These are phyloP conservation scores for Tolypocladium nubicola DNA, from an alignment of 2,329 filamentous ascomycete genomes.

Conservation along the genomic window DNA sequence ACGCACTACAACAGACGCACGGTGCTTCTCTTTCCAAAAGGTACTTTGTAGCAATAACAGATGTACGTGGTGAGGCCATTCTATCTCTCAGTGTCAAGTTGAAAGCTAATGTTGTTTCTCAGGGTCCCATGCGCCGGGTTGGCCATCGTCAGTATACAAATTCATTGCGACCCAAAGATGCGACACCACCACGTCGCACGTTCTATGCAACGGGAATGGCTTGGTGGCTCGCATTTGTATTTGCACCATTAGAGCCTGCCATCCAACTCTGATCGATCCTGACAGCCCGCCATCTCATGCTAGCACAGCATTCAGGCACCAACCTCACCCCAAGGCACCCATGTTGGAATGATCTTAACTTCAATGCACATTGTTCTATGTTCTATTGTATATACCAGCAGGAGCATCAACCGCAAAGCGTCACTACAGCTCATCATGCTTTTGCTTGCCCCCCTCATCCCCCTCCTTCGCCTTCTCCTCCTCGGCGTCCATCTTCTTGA, in stretches of 20 bases:
- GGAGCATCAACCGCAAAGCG: not conserved
- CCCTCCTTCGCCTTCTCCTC: conserved; percentile 14
- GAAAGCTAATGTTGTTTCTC: too few species aligned
- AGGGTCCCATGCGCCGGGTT: too few species aligned
- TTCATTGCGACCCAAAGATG: too few species aligned
- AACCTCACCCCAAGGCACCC: not conserved
- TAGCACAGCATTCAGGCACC: not conserved
- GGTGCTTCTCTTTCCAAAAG: not conserved
- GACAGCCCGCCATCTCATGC: too few species aligned
- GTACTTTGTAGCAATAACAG: not conserved
- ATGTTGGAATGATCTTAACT: not conserved
- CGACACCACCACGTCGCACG: too few species aligned
- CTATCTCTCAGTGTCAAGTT: not conserved
- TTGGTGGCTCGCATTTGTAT: too few species aligned
- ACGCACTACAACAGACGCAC: not conserved
- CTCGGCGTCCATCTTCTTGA: conserved; percentile 19
- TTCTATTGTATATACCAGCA: not conserved
- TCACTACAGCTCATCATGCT: conserved; percentile 25
- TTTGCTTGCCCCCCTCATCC: conserved; percentile 14
- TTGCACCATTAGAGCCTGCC: too few species aligned
- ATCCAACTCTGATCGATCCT: too few species aligned
- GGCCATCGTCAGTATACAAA: too few species aligned
- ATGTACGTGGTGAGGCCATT: not conserved
- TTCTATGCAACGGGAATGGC: too few species aligned
- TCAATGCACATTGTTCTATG: not conserved